Evolutionary conservation across 495 filamentous ascomycete genomes (phyloP), one percentile per base, ranked within the genome.

Genomic region (Aspergillus affinis): DNA sequence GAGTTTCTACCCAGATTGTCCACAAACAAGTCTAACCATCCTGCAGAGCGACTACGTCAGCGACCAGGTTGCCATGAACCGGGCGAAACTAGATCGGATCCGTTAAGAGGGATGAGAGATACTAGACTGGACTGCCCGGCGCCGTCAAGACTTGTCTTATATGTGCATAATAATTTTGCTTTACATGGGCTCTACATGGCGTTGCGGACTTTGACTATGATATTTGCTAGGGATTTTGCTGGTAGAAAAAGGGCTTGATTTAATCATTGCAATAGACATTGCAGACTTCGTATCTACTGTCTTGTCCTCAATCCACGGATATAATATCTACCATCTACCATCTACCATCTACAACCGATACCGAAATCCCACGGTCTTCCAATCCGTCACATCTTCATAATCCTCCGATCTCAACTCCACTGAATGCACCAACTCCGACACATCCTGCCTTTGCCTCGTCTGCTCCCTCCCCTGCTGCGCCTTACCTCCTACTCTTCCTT

Each of bases 41-140:
- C 47, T 60, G 48, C 66, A 84, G 85, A 87, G 80, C 75, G 88
- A 90, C 66, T 80, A 75, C 52, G 87, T 89, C 60, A 87, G 90
- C 74, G 88, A 90, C 66, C 82, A 88, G 70, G 83, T 88, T 74
- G 83, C 82, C 56, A 82, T 87, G 80, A 88, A 88, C 75, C 76
- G 85, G 51, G 81, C 84, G 63, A 81, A 81, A 66, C 67, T 89
- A 67, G 84, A 88, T 66, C 80, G 86, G 17, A 87, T 89, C 64
- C 78, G 75, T 62, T 85, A 75, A 71, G 29, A 15, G 36, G 13
- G 4, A 32, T 32, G 12, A 10, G 13, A 41, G 13, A 41, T 41
- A 15, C 12, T 41, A 10, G 36, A 41, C 36, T 41, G 36, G 36
- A 41, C 36, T 15, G 36, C 36, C 36, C 36, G 36, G 36, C 9